Conservation (phyloP, 768 basidiomycete genomes). For the Auricularia cornea region DNA sequence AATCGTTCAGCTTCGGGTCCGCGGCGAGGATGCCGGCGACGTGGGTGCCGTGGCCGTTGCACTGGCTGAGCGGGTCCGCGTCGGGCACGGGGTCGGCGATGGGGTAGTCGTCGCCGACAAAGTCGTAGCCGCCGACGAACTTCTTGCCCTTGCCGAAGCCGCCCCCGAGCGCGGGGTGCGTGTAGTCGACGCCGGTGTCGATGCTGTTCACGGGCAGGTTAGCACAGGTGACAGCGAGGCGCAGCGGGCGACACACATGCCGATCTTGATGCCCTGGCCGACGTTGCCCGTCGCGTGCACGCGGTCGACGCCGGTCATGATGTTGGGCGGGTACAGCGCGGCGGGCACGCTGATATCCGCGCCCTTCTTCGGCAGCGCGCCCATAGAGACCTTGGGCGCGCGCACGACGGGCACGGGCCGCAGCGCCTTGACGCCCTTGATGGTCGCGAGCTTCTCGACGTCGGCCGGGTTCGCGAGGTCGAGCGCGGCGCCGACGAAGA, state of each 20-base stretch:
- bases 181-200: conserved; percentile 24
- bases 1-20: conserved; percentile 18
- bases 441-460: conserved; percentile 10
- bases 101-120: conserved; percentile 14
- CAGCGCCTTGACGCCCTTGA: conserved; percentile 42
- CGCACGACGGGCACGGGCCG: not conserved
- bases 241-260: conserved; percentile 15
- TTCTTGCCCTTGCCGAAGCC: conserved; percentile 7
- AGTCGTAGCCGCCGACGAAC: conserved; percentile 6
- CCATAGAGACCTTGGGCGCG: not conserved
- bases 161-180: conserved; percentile 9
- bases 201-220: conserved; percentile 26
- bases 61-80: conserved; percentile 6
- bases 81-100: not conserved
- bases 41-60: conserved; percentile 7
- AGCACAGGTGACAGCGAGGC: not conserved
- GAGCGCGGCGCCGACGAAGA: not conserved
- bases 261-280: conserved; percentile 31
- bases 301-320: conserved; percentile 19
- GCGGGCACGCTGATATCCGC: not conserved
- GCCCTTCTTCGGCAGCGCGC: not conserved
- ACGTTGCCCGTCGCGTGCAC: conserved; percentile 29
- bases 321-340: not conserved
- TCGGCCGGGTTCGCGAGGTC: not conserved
- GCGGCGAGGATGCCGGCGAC: conserved; percentile 20